Evolutionary conservation across 1,284 basidiomycete species (phyloP).

Genomic region (Pyrrhoderma lamaoense): DNA sequence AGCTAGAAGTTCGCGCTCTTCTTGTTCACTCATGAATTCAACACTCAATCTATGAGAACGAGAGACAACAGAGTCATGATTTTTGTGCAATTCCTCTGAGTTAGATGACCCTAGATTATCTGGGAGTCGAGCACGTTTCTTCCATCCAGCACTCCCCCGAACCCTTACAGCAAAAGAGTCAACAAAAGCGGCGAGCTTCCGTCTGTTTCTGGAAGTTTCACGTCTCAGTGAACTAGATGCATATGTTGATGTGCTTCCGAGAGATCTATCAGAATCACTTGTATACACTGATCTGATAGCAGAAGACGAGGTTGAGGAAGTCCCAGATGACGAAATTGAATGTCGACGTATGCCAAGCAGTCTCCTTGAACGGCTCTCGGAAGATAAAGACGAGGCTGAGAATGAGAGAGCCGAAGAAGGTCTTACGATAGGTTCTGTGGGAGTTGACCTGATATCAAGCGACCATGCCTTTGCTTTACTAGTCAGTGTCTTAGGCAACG

Average conservation of each 20-base stretch:
- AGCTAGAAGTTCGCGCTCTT: slow-evolving; percentile 30
- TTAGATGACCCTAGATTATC: neutral
- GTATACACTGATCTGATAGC: neutral
- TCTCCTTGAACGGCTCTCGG: neutral
- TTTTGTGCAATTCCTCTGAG: neutral
- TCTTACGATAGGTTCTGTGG: slow-evolving; percentile 1
- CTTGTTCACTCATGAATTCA: slow-evolving; percentile 8
- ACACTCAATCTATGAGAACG: slow-evolving; percentile 5
- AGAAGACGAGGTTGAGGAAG: slow-evolving; percentile 7
- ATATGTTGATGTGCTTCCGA: neutral
- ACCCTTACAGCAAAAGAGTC: slow-evolving; percentile 17
- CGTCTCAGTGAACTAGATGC: neutral
- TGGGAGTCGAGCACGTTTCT: slow-evolving; percentile 13
- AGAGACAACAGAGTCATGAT: neutral
- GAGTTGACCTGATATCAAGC: neutral
- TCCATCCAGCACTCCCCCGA: slow-evolving; percentile 16
- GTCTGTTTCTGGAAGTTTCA: neutral
- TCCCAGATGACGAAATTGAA: slow-evolving; percentile 12
- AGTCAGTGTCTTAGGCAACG: neutral
- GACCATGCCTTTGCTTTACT: neutral
- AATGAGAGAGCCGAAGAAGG: slow-evolving; percentile 7
- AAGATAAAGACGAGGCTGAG: neutral
- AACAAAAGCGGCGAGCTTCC: slow-evolving; percentile 5
- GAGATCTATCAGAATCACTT: too few relatives aligned
- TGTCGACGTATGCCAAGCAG: slow-evolving; percentile 7